Percentiles rank a stretch among this genome's conserved stretches.
phyloP scores from a whole-genome alignment of 106 monocot genomes.

The Dendrobium chrysotoxum region DNA sequence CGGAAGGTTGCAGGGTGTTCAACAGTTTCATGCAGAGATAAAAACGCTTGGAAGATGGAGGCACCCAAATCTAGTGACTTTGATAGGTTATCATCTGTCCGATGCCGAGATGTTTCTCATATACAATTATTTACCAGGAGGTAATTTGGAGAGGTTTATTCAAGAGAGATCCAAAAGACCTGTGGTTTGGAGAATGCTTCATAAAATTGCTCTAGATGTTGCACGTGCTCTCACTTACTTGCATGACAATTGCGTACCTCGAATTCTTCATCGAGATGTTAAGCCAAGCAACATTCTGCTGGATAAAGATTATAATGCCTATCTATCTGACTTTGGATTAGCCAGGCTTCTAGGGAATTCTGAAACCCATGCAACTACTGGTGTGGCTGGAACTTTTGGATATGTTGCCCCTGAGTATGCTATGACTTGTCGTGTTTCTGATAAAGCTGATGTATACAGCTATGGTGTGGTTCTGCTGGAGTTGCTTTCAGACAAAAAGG shows the following conservation, averaged over 20 bases:
- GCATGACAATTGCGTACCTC: slow-evolving; percentile 62
- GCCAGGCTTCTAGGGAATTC: slow-evolving; percentile 71
- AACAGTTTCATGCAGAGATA: slow-evolving; percentile 87
- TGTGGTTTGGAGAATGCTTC: slow-evolving; percentile 86
- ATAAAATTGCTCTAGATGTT: slow-evolving; percentile 90
- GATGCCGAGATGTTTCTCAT: slow-evolving; percentile 81
- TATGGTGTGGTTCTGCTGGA: slow-evolving; percentile 25
- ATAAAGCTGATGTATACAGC: slow-evolving; percentile 28
- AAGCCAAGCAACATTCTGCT: slow-evolving; percentile 78
- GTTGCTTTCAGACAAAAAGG: slow-evolving; percentile 25
- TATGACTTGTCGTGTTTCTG: slow-evolving; percentile 28
- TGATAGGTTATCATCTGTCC: slow-evolving; percentile 88
- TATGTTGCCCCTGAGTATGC: slow-evolving; percentile 48
- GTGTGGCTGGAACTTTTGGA: slow-evolving; percentile 70
- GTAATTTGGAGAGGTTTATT: slow-evolving; percentile 72
- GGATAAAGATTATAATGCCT: slow-evolving; percentile 61
- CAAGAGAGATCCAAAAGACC: slow-evolving; percentile 56
- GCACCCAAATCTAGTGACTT: slow-evolving; percentile 89
- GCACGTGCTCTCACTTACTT: slow-evolving; percentile 59
- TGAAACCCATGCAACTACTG: slow-evolving; percentile 79
- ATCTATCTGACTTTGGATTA: slow-evolving; percentile 74
- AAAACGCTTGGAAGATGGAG: slow-evolving; percentile 88
- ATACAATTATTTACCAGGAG: slow-evolving; percentile 69
- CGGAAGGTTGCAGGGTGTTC: slow-evolving; percentile 56
- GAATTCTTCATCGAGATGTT: slow-evolving; percentile 71